phyloP scores from a whole-genome alignment of 495 filamentous ascomycete species.

The Neurospora discreta region DNA sequence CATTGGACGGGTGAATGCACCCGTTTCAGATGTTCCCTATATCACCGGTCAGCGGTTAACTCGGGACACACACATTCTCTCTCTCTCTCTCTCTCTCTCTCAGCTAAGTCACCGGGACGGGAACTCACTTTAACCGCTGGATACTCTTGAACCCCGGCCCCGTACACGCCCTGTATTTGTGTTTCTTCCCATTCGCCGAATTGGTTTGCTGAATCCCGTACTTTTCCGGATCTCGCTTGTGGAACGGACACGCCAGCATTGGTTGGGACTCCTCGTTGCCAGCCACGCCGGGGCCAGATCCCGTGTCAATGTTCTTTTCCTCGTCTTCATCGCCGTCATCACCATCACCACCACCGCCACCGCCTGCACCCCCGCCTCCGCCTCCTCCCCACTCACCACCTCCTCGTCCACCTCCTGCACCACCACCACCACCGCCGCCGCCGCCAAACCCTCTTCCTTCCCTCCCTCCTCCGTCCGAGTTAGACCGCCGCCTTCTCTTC shows the following conservation, averaged over 20 bases:
- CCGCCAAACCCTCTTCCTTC: background rate
- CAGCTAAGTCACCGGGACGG: background rate
- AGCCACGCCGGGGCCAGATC: background rate
- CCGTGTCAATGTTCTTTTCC: slow-evolving; percentile 2
- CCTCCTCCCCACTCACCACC: background rate
- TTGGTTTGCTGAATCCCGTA: slow-evolving; percentile 14
- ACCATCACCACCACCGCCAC: background rate
- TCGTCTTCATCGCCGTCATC: slow-evolving; percentile 12
- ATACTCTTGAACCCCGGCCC: slow-evolving; percentile 19
- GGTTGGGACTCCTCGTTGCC: background rate
- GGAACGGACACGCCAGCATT: slow-evolving; percentile 15
- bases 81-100: no score
- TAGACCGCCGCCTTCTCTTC: slow-evolving; percentile 9
- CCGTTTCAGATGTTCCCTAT: slow-evolving; percentile 17
- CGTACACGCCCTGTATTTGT: slow-evolving; percentile 13
- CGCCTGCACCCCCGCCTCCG: background rate
- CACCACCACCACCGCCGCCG: background rate
- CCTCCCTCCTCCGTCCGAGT: slow-evolving; percentile 3
- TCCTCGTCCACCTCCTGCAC: background rate
- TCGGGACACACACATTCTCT: slow-evolving; percentile 1
- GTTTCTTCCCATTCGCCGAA: slow-evolving; percentile 10
- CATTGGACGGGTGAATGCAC: slow-evolving; percentile 18
- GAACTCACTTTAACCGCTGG: slow-evolving; percentile 16
- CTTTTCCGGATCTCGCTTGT: slow-evolving; percentile 15
- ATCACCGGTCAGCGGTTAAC: background rate